A percentile compares a stretch with the other conserved stretches of the same genome.
Conservation (phyloP, 176 grass and related monocot species). For the Musa troglodytarum region DNA sequence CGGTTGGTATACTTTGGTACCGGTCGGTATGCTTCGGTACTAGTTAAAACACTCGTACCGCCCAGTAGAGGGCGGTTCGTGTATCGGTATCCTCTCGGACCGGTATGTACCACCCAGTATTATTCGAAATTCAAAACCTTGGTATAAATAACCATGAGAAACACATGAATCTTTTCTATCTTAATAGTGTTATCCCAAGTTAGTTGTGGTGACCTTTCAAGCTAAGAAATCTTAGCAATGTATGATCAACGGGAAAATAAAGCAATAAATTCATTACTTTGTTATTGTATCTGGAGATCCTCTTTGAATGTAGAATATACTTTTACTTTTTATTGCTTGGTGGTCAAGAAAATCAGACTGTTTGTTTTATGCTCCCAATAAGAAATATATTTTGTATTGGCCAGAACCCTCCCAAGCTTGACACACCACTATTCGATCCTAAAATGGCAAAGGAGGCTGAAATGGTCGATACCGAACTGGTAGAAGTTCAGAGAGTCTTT, state of each 20-base stretch:
- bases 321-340: neutral
- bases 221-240: neutral
- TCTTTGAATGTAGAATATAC: neutral
- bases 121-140: too few species aligned
- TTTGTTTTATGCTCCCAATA: neutral
- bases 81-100: too few species aligned
- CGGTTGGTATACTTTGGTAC: too few species aligned
- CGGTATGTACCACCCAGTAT: too few species aligned
- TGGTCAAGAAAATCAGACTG: neutral
- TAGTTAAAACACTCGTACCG: too few species aligned
- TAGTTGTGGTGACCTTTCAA: neutral
- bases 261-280: neutral
- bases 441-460: neutral
- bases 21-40: too few species aligned
- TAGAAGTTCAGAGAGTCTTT: neutral
- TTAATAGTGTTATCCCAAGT: neutral
- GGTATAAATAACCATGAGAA: too few species aligned
- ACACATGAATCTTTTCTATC: neutral
- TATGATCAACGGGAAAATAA: too few species aligned
- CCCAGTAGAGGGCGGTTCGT: too few species aligned
- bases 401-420: slow-evolving; percentile 20
- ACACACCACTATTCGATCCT: neutral
- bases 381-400: neutral
- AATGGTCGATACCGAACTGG: neutral
- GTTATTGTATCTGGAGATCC: neutral